phyloP scores from a whole-genome alignment of 2,329 filamentous ascomycete species.

The Cordyceps cateniannulata region DNA sequence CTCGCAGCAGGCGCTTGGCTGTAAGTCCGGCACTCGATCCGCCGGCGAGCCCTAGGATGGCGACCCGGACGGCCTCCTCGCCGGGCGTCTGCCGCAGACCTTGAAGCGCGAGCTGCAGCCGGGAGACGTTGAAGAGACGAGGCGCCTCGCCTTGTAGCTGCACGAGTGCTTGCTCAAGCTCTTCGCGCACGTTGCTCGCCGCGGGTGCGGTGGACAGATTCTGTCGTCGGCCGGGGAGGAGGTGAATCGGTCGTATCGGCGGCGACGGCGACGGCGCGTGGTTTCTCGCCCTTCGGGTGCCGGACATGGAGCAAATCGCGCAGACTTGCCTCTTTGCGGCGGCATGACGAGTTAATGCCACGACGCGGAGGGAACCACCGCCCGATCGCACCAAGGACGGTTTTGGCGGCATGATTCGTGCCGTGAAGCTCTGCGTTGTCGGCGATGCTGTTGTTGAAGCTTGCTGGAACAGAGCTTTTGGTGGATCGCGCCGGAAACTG shows the following conservation, averaged over 20 bases:
- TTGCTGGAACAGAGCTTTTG: neutral
- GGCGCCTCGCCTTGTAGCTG: conserved; percentile 56
- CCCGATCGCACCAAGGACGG: neutral
- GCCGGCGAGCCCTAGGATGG: conserved; percentile 44
- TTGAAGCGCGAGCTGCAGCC: conserved; percentile 64
- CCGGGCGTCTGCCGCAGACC: conserved; percentile 53
- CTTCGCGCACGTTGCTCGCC: conserved; percentile 33
- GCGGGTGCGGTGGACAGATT: conserved; percentile 19
- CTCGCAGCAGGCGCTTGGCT: conserved; percentile 59
- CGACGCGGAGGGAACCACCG: neutral
- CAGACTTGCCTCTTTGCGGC: conserved; percentile 5
- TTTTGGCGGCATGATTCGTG: conserved; percentile 9
- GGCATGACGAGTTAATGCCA: neutral
- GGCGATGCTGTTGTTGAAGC: neutral
- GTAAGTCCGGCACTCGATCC: conserved; percentile 35
- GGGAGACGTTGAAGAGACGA: conserved; percentile 59
- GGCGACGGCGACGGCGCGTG: neutral
- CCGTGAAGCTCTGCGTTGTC: neutral
- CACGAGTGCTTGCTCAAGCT: conserved; percentile 53
- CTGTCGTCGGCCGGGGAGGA: neutral
- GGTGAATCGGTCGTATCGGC: conserved; percentile 1
- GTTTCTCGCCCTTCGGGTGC: neutral
- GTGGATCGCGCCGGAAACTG: conserved; percentile 4
- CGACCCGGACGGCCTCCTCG: conserved; percentile 51
- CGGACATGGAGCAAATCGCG: conserved; percentile 9